A percentile compares a stretch with the other conserved stretches of the same genome.
Evolutionary conservation across 345 rosid species (phyloP).

Genomic region (Anacardium occidentale): DNA sequence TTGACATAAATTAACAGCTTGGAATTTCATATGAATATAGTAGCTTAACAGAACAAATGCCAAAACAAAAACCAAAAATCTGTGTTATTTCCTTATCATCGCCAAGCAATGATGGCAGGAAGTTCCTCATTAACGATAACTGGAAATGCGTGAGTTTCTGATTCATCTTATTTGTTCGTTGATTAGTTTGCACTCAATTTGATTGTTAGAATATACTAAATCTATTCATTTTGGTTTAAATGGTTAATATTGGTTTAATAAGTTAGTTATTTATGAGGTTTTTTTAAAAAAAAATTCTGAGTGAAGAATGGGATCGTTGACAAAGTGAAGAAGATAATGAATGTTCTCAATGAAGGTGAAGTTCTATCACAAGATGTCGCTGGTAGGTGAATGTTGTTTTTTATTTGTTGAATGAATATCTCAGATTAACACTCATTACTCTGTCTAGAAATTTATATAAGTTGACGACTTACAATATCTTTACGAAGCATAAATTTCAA

Average conservation of each 20-base stretch:
- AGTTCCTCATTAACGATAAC: constrained; percentile 91
- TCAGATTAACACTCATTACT: not conserved
- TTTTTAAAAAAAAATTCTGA: constrained; percentile 1
- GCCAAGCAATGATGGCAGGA: constrained; percentile 48
- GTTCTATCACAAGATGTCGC: constrained; percentile 78
- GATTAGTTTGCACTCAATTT: not conserved
- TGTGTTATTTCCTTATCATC: not conserved
- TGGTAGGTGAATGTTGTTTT: constrained; percentile 44
- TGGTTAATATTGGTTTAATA: not conserved
- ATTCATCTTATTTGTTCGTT: not conserved
- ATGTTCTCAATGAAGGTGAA: constrained; percentile 57
- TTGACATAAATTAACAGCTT: too few relatives aligned
- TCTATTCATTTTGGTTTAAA: not conserved
- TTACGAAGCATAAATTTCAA: not conserved
- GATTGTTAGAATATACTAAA: constrained; percentile 1
- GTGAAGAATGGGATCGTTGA: constrained; percentile 81
- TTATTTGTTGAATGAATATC: not conserved
- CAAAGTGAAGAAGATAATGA: constrained; percentile 88
- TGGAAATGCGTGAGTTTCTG: constrained; percentile 88
- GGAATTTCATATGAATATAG: too few relatives aligned
- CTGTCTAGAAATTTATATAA: too few relatives aligned
- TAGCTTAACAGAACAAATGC: too few relatives aligned
- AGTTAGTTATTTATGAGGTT: not conserved
- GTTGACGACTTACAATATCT: too few relatives aligned
- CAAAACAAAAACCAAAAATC: too few relatives aligned